Base-by-base conservation (phyloP, 805 yeast genomes). In the Metschnikowia anglica region DNA sequence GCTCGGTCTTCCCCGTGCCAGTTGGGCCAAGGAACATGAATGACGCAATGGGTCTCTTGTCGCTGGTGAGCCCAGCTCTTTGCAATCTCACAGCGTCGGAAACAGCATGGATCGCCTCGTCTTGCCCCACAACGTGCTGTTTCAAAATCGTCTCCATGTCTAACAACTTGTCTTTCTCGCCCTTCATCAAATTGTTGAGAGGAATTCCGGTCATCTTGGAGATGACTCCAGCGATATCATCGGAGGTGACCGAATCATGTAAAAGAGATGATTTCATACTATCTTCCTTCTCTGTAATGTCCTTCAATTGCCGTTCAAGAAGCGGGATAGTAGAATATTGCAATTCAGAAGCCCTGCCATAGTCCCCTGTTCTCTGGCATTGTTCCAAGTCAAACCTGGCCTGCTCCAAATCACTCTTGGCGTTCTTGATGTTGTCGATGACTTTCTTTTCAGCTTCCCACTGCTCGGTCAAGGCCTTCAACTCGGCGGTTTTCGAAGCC, bases 1-100 rank as follows among this genome's bases (percentile, higher is more conserved):
- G 74, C 63, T 93, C 98, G 0, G 99, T 93, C 65, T 91, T 91
- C 68, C 99, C 99, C 0, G 98, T 91, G 68, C 99, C 99, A 0
- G 99, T 93, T 41, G 99, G 98, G 17, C 99, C 99, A 52, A 93
- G 72, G 65, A 93, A 93, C 85, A 91, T 84, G 65, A 93, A 93
- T 42, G 96, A 85, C 1, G 97, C 98, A 55, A 91, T 90, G 5
- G 99, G 99, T 48, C 97, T 78, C 64, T 86, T 86, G 50, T 89
- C 96, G 62, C 87, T 85, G 8, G 98, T 91, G 46, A 91, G 77
- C 1, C 99, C 99, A 0, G 99, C 99, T 58, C 99, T 79, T 62
- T 93, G 99, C 46, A 91, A 72, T 63, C 97, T 83, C 12, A 91
- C 98, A 1, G 98, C 97, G 63, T 90, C 96, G 0, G 97, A 76